Conservation (phyloP, 169 alveolate species). For the Plasmodium blacklocki region DNA sequence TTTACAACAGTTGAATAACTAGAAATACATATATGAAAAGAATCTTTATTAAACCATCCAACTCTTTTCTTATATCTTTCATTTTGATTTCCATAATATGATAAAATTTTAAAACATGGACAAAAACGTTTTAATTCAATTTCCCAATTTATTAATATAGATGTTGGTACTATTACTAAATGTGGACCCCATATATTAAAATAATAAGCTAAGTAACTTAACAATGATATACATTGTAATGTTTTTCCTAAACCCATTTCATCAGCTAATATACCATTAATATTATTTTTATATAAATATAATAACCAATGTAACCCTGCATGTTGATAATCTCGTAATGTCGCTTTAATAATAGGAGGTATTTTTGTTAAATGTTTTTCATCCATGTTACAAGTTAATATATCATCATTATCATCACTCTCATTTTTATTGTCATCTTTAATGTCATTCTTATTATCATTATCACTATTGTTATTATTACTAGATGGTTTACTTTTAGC, state of each 20-base stretch:
- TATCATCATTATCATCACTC: conserved; percentile 29
- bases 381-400: conserved; percentile 79
- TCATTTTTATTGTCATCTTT: too few species aligned
- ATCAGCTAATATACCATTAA: conserved; percentile 99
- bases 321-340: conserved; percentile 95
- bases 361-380: conserved; percentile 83
- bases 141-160: conserved; percentile 98
- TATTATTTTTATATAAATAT: conserved; percentile 94
- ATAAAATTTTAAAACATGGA: conserved; percentile 96
- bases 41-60: conserved; percentile 96
- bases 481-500: conserved; percentile 5
- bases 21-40: conserved; percentile 98
- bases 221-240: conserved; percentile 96
- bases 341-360: conserved; percentile 93
- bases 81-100: conserved; percentile 95
- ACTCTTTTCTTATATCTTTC: conserved; percentile 88
- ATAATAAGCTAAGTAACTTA: conserved; percentile 98
- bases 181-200: conserved; percentile 99
- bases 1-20: conserved; percentile 96
- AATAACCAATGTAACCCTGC: conserved; percentile 98
- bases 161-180: conserved; percentile 98
- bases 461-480: not conserved
- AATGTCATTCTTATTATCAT: too few species aligned
- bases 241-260: conserved; percentile 99
- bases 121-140: conserved; percentile 98